Evolutionary conservation across 257 asterid species (phyloP).

Genomic region (Eucommia ulmoides): DNA sequence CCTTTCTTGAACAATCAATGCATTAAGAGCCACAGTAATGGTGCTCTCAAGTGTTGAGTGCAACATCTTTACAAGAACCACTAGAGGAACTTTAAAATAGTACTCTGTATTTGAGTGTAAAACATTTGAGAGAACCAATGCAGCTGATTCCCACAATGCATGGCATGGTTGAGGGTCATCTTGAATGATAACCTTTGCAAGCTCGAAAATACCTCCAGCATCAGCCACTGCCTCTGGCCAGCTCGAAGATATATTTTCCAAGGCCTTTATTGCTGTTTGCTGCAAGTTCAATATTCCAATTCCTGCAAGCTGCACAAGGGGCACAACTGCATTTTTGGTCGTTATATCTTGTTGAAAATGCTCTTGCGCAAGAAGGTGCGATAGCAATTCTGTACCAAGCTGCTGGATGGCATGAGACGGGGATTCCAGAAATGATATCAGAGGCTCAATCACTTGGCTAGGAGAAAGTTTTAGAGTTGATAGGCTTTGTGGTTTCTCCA

Average conservation of each 20-base stretch:
- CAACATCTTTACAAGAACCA: conserved; percentile 69
- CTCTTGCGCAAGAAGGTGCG: conserved; percentile 73
- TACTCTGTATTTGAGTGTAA: conserved; percentile 39
- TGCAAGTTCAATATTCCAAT: conserved; percentile 63
- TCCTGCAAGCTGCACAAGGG: conserved; percentile 81
- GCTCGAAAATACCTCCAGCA: conserved; percentile 80
- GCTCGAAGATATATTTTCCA: conserved; percentile 59
- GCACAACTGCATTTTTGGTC: conserved; percentile 58
- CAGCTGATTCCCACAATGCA: conserved; percentile 69
- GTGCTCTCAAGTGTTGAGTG: conserved; percentile 37
- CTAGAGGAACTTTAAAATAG: conserved; percentile 47
- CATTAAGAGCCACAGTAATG: conserved; percentile 46
- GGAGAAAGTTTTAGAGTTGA: conserved; percentile 55
- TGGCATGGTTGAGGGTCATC: conserved; percentile 65
- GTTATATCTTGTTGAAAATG: conserved; percentile 75
- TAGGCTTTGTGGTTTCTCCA: conserved; percentile 82
- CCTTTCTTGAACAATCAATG: conserved; percentile 62
- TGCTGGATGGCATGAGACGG: conserved; percentile 83
- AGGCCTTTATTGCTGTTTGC: conserved; percentile 66
- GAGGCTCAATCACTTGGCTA: conserved; percentile 67
- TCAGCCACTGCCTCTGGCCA: conserved; percentile 84
- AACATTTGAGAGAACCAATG: conserved; percentile 57
- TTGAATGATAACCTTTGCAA: conserved; percentile 61
- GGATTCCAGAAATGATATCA: conserved; percentile 61
- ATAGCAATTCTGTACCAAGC: conserved; percentile 71